Percentiles rank a stretch among this genome's conserved stretches.
Conservation (phyloP, 192 early-diverging fungal genomes). For the Umbelopsis sp. region DNA sequence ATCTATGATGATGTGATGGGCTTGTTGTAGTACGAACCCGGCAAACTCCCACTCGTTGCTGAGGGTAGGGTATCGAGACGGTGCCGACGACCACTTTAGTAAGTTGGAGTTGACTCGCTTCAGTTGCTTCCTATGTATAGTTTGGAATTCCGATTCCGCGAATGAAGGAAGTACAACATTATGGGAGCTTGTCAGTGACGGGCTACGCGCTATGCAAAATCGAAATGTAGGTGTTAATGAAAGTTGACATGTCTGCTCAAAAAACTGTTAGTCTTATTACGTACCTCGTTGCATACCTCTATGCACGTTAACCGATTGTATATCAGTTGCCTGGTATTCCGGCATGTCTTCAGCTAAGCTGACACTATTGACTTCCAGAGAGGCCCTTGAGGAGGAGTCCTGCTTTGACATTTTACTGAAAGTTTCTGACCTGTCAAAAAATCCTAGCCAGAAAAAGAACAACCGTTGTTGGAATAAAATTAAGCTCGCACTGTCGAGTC, state of each 20-base stretch:
- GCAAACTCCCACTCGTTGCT: constrained; percentile 55
- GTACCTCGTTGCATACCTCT: too few species aligned
- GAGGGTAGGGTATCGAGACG: constrained; percentile 45
- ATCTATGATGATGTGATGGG: too few species aligned
- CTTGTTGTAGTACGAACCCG: constrained; percentile 33
- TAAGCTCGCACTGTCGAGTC: neutral
- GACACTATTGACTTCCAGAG: neutral
- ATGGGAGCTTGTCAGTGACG: neutral
- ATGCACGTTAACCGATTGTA: too few species aligned
- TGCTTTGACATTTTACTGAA: constrained; percentile 5
- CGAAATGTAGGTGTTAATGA: neutral
- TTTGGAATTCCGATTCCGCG: constrained; percentile 46
- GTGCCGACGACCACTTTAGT: constrained; percentile 37
- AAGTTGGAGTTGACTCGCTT: constrained; percentile 7
- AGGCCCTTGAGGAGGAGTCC: neutral
- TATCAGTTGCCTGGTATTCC: neutral
- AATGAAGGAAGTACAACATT: constrained; percentile 38
- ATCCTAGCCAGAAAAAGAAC: neutral
- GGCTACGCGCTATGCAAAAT: neutral
- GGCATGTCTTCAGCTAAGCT: neutral
- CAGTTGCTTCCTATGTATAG: constrained; percentile 39
- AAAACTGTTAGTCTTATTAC: too few species aligned
- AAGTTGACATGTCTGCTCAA: too few species aligned
- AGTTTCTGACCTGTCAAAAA: neutral
- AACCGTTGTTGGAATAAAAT: neutral